Evolutionary conservation across 1,284 basidiomycete species (phyloP).

Genomic region (Volvariella surrecta): DNA sequence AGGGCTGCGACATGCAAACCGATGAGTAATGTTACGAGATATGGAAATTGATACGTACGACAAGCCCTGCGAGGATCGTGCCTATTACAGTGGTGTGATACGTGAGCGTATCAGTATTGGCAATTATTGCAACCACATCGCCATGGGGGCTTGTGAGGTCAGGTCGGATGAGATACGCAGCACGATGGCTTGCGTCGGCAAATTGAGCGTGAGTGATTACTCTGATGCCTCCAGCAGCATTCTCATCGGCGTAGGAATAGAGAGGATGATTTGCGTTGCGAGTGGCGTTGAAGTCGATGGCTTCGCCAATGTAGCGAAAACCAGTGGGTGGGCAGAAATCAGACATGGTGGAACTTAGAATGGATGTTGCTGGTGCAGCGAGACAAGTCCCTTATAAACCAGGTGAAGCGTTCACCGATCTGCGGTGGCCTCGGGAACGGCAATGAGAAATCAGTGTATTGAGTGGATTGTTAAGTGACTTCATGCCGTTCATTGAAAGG

Average conservation of each 20-base stretch:
- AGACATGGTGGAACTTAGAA: too few relatives aligned
- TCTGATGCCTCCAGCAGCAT: slow-evolving; percentile 4
- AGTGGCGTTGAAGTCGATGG: slow-evolving; percentile 20
- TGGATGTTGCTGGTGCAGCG: too few relatives aligned
- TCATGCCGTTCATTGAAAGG: too few relatives aligned
- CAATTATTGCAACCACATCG: slow-evolving; percentile 24
- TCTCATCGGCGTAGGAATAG: slow-evolving; percentile 14
- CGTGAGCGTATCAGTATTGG: slow-evolving; percentile 23
- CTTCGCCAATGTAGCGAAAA: too few relatives aligned
- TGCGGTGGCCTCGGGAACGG: too few relatives aligned
- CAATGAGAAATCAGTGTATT: too few relatives aligned
- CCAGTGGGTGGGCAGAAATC: too few relatives aligned
- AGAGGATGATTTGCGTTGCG: slow-evolving; percentile 16
- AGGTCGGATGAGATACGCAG: slow-evolving; percentile 10
- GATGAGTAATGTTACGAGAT: too few relatives aligned
- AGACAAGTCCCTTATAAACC: too few relatives aligned
- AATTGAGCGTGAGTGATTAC: slow-evolving; percentile 21
- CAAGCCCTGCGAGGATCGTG: slow-evolving; percentile 20
- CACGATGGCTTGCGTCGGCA: slow-evolving; percentile 22
- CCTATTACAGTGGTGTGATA: slow-evolving; percentile 22
- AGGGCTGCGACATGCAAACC: slow-evolving; percentile 20
- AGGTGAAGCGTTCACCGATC: too few relatives aligned
- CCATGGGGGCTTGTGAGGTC: slow-evolving; percentile 17
- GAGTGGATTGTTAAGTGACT: too few relatives aligned
- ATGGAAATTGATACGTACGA: slow-evolving; percentile 11